Base-by-base conservation (phyloP, 2,329 filamentous ascomycete species). In the Neonectria coccinea region DNA sequence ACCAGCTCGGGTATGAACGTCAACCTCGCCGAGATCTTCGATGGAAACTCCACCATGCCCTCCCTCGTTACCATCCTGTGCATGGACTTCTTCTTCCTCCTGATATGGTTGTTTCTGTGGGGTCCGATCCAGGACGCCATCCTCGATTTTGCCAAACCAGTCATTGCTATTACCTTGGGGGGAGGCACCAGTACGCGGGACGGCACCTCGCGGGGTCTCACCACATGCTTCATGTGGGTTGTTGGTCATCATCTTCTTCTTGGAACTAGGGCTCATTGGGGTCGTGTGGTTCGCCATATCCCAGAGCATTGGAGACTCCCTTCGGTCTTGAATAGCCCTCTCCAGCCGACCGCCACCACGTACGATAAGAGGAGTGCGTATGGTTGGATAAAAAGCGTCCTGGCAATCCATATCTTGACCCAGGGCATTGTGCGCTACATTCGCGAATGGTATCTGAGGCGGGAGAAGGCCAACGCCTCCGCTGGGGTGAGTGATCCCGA, bases 11-110 rank as follows among this genome's bases (percentile, higher is more conserved):
- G 92, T 68, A 82, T 93, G 72, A 95, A 92, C 75, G 81, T 94
- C 67, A 96, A 92, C 75, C 88, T 97, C 73, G 93, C 92, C 78
- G 94, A 97, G 77, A 92, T 97, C 73, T 94, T 97, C 76, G 93
- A 97, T 77, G 92, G 92, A 66, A 92, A 92, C 67, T 89, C 92
- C 54, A 93, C 92, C 67, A 94, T 93, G 47, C 94, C 94, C 20
- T 97, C 94, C 7, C 82, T 97, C 65, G 91, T 92, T 63, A 97
- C 93, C 7, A 91, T 97, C 69, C 82, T 95, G 62, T 90, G 93
- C 68, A 91, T 97, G 79, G 95, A 97, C 77, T 85, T 91, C 55
- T 87, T 96, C 73, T 92, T 95, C 71, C 85, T 97, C 71, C 83
- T 95, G 68, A 84, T 96, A 67, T 97, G 94, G 92, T 84, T 97